A percentile compares a stretch with the other conserved stretches of the same genome.
phyloP scores from a whole-genome alignment of 2,329 filamentous ascomycete species.

The Alternaria gansuensis region DNA sequence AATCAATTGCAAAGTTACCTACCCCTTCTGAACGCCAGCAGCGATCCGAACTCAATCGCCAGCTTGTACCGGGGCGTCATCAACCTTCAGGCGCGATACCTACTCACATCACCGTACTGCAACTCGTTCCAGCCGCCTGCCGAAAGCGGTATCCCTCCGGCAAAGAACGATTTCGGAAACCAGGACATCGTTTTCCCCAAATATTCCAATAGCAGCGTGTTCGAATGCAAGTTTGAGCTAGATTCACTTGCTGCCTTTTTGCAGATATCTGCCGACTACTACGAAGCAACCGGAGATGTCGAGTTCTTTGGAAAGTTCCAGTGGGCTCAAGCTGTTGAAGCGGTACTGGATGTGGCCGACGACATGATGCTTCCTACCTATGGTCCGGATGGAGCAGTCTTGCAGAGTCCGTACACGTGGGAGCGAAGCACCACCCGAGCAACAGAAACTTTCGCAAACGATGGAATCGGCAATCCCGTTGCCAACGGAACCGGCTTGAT shows the following conservation, averaged over 20 bases:
- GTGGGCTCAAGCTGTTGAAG: conserved; percentile 59
- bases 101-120: conserved; percentile 66
- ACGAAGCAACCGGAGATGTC: conserved; percentile 58
- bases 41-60: conserved; percentile 67
- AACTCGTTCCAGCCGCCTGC: conserved; percentile 63
- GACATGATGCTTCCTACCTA: conserved; percentile 61
- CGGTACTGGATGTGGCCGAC: conserved; percentile 56
- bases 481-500: conserved; percentile 60
- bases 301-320: conserved; percentile 60
- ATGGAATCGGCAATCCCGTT: conserved; percentile 61
- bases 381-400: conserved; percentile 56
- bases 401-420: conserved; percentile 58
- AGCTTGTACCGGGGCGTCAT: conserved; percentile 75
- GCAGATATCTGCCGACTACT: conserved; percentile 61
- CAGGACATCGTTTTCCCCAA: conserved; percentile 56
- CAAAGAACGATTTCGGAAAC: conserved; percentile 51
- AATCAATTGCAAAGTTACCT: conserved; percentile 78
- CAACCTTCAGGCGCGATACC: conserved; percentile 74
- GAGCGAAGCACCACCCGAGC: conserved; percentile 56
- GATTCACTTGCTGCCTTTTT: conserved; percentile 63
- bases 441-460: conserved; percentile 62
- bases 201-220: conserved; percentile 57
- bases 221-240: conserved; percentile 65
- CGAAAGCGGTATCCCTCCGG: conserved; percentile 56
- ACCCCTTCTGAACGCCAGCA: conserved; percentile 65